These are phyloP conservation scores for Logfia minima DNA, from an alignment of 129 eudicot species.

Conservation along the genomic window DNA sequence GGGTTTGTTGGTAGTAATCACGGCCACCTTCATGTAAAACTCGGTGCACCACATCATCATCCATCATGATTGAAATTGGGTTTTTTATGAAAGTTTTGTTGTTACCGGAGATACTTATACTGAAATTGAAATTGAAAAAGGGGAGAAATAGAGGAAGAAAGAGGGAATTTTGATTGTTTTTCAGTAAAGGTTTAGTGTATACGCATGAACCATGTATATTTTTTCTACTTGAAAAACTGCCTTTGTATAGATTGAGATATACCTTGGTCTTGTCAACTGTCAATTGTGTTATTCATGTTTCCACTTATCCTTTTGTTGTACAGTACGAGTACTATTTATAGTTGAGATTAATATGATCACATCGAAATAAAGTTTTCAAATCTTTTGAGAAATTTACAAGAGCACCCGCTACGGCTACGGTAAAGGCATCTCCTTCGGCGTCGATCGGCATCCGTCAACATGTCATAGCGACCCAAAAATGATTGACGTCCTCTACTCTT, in stretches of 20 bases:
- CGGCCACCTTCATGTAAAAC: conserved; percentile 94
- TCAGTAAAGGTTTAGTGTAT: conserved; percentile 35
- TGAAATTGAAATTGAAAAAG: conserved; percentile 8
- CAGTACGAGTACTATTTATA: too few relatives aligned
- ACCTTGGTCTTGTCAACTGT: neutral
- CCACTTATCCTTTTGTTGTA: neutral
- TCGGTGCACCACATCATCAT: conserved; percentile 83
- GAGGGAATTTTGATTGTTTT: conserved; percentile 34
- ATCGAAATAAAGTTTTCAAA: too few relatives aligned
- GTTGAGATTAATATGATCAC: too few relatives aligned
- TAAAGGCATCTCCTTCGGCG: too few relatives aligned
- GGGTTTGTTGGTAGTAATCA: conserved; percentile 77
- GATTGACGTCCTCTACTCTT: too few relatives aligned
- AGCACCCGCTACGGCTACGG: too few relatives aligned
- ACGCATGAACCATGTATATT: conserved; percentile 35
- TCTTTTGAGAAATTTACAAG: too few relatives aligned
- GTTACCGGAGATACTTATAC: conserved; percentile 26
- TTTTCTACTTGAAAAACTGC: conserved; percentile 23
- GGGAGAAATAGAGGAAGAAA: conserved; percentile 5
- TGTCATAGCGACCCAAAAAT: too few relatives aligned
- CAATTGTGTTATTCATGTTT: conserved; percentile 5
- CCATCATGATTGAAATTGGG: conserved; percentile 46
- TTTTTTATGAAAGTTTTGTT: conserved; percentile 20
- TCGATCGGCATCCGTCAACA: too few relatives aligned
- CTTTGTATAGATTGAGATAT: neutral